Evolutionary conservation across 495 filamentous ascomycete genomes (phyloP), one percentile per base, ranked within the genome.

Genomic region (Hypoxylon subgilvum): DNA sequence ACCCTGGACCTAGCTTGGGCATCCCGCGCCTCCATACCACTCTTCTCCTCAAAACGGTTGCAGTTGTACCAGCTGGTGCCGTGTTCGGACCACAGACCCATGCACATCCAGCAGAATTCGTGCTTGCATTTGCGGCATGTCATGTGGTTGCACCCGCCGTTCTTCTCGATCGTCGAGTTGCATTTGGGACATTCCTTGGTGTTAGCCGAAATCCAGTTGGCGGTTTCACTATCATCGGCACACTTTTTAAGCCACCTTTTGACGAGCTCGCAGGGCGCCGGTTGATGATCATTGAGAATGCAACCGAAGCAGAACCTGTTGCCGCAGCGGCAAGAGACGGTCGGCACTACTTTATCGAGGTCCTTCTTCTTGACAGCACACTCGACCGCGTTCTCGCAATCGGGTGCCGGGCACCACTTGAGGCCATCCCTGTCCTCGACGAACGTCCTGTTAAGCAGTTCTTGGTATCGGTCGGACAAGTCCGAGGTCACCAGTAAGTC

Each of bases 21-120:
- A 65, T 92, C 89, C 12, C 95, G 82, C 3, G 93, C 94, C 32
- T 97, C 94, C 0, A 81, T 79, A 0, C 95, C 94, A 45, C 90
- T 95, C 76, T 90, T 96, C 74, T 97, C 94, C 69, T 97, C 94
- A 68, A 88, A 98, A 4, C 94, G 80, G 66, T 95, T 98, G 82
- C 94, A 98, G 71, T 96, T 98, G 75, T 98, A 98, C 94, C 94
- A 98, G 75, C 91, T 96, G n/a, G 94, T 97, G 51, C 94, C 94
- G 67, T 98, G 94, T 71, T 98, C 94, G 1, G 91, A 92, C 94
- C 94, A 98, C 6, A 96, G 77, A 0, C 94, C 94, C 94, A 98
- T 98, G 72, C 94, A 98, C 86, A 98, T 97, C 94, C 94, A 98
- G 78, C 94, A 98, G 67, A 98, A 98, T 71, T 98, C 94, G 69